Base-by-base conservation (phyloP, 2,329 filamentous ascomycete species). In the Paecilomyces variotii region DNA sequence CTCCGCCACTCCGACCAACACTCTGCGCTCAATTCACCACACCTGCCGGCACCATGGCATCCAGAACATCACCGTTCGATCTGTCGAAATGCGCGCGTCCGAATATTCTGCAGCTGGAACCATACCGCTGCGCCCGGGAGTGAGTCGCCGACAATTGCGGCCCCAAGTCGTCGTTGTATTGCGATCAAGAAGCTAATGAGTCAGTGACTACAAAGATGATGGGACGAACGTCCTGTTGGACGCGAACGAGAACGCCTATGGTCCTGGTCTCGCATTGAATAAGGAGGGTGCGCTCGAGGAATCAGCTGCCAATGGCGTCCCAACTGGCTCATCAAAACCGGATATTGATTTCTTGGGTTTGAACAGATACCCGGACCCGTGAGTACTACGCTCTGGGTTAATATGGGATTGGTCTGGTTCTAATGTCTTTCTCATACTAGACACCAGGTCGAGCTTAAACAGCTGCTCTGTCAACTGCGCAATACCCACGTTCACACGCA, bases 121-220 rank as follows among this genome's bases (percentile, higher is more conserved):
- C 89, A 45, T 93, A 93, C 70, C 86, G 89, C 59, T 93, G 89
- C 72, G 89, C 89, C 28, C 78, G 89, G 82, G 89, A 93, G 89
- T 91, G 78, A 76, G 86, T 76, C 55, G 54, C 59, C 55, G 57
- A 19, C 49, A 57, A 51, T 56, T 49, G 57, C 27, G 11, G 12
- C 7, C 34, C 28, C 34, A 57, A 49, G n/a, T 45, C 56, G n/a
- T 27, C 26, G n/a, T 24, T 27, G 24, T 25, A 35, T 12, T 14
- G 5, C n/a, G n/a, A 26, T 12, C n/a, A 14, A 19, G 34, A 28
- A 45, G 34, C 65, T 69, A 64, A 72, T 62, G 63, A 67, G 55
- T 69, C 71, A 95, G 91, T 79, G 94, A 99, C 83, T 97, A 99
- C 84, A 97, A 99, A 79, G 93, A 99, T 74, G 89, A 99, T 72